Evolutionary conservation across 169 alveolate species (phyloP).

Genomic region (Cryptosporidium xiaoi): DNA sequence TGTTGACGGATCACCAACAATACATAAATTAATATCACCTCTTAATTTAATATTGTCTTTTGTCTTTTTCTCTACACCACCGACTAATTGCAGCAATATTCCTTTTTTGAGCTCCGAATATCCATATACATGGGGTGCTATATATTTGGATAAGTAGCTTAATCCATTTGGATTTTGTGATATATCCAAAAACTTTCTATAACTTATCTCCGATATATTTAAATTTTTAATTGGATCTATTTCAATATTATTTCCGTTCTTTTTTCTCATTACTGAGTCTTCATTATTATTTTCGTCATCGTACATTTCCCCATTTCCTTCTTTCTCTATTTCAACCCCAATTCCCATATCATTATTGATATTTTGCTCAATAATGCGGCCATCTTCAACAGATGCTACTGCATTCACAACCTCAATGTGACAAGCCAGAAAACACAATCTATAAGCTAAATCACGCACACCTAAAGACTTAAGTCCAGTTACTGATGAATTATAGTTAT

Average conservation of each 20-base stretch:
- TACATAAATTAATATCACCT: conserved; percentile 96
- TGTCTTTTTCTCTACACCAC: conserved; percentile 96
- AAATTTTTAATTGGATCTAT: conserved; percentile 35
- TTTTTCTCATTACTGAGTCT: neutral
- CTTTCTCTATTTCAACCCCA: conserved; percentile 75
- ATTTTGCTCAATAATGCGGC: conserved; percentile 51
- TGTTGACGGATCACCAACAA: conserved; percentile 99
- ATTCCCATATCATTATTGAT: neutral
- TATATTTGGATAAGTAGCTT: conserved; percentile 88
- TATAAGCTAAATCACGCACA: conserved; percentile 92
- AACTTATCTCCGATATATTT: conserved; percentile 73
- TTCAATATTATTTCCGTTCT: neutral
- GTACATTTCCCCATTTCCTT: conserved; percentile 53
- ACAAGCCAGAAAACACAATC: conserved; percentile 90
- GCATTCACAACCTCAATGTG: conserved; percentile 68
- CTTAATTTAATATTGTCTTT: conserved; percentile 91
- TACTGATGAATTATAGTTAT: conserved; percentile 41
- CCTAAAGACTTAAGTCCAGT: conserved; percentile 95
- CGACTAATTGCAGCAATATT: conserved; percentile 93
- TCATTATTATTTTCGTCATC: conserved; percentile 63
- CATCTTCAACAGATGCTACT: conserved; percentile 59
- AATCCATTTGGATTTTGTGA: conserved; percentile 83
- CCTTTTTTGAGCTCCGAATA: conserved; percentile 97
- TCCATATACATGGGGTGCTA: conserved; percentile 96
- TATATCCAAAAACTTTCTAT: conserved; percentile 81